Base-by-base conservation (phyloP, 129 eudicot genomes). In the Artemisia argyi region DNA sequence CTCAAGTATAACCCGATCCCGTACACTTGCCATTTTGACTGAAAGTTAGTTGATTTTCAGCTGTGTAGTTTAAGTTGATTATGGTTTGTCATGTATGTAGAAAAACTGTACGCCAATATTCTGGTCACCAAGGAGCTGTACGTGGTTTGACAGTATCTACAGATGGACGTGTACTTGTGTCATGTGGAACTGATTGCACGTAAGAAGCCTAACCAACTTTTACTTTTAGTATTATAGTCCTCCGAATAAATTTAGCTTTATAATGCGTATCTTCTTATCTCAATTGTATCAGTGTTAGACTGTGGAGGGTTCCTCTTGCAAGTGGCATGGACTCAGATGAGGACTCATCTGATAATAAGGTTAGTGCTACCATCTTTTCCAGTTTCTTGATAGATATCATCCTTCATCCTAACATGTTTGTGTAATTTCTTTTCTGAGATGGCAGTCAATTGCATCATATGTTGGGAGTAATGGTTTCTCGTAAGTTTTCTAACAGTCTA, bases 151-250 rank as follows among this genome's bases (percentile, higher is more conserved):
- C 99, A 10, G 96, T 76, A 55, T 94, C 99, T 61, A 88, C 97
- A 39, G 96, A 94, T 79, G 99, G 99, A 50, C 81, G 85, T 66
- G 62, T 88, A 74, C 93, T 94, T 70, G 97, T 94, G 28, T 94
- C 99, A 44, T 94, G 99, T 74, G 99, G 99, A 79, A 81, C 82
- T 22, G 97, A 94, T 88, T 84, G 93, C 90, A 94, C 93, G 97
- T 90, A 85, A 82, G 93, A n/a, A 55, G 56, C 24, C 28, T 14
- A 11, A 64, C 13, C 13, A 64, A 16, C 3, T n/a, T 4, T 18
- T 22, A 24, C 22, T 8, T 19, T 19, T 30, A 1, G 13, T 30
- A 55, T 47, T 32, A 4, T 39, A 15, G 5, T 58, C 13, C 18
- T 66, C 11, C 15, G 9, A 4, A 1, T 75, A 13, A 68, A 11